Conservation (phyloP, 176 grass and related monocot species). For the Cenchrus fungigraminus region DNA sequence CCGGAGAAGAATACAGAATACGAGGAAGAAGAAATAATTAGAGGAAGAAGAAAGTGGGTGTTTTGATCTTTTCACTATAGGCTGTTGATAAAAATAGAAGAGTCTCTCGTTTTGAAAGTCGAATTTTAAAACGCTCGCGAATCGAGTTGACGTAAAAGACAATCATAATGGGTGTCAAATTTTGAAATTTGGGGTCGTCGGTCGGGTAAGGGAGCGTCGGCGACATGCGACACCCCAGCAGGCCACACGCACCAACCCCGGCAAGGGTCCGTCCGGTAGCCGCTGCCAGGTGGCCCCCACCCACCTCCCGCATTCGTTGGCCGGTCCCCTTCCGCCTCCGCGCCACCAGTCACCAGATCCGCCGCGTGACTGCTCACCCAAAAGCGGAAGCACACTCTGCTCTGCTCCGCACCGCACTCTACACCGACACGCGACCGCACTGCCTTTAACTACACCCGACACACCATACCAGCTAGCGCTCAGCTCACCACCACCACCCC, state of each 20-base stretch:
- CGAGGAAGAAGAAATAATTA: too few species aligned
- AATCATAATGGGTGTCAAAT: too few species aligned
- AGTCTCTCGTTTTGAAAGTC: too few species aligned
- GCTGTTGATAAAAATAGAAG: too few species aligned
- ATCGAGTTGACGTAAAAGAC: too few species aligned
- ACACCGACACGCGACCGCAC: slow-evolving; percentile 43
- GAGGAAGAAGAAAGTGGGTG: too few species aligned
- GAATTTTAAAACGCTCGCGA: too few species aligned
- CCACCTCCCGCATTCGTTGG: background rate
- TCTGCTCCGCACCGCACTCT: background rate
- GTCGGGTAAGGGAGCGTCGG: background rate
- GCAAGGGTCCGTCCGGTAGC: background rate
- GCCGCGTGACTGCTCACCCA: background rate
- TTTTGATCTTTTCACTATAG: too few species aligned
- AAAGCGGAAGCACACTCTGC: background rate
- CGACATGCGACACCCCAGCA: background rate
- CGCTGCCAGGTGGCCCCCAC: slow-evolving; percentile 1
- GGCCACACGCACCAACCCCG: slow-evolving; percentile 4
- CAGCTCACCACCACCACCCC: background rate
- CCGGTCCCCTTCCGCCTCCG: slow-evolving; percentile 24
- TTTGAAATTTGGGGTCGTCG: too few species aligned
- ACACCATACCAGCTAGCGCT: background rate
- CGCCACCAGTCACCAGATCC: slow-evolving; percentile 3
- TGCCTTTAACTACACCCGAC: background rate
- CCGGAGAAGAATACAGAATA: too few species aligned